Conservation (phyloP, 805 yeast genomes). For the Metschnikowia kunwiensis region DNA sequence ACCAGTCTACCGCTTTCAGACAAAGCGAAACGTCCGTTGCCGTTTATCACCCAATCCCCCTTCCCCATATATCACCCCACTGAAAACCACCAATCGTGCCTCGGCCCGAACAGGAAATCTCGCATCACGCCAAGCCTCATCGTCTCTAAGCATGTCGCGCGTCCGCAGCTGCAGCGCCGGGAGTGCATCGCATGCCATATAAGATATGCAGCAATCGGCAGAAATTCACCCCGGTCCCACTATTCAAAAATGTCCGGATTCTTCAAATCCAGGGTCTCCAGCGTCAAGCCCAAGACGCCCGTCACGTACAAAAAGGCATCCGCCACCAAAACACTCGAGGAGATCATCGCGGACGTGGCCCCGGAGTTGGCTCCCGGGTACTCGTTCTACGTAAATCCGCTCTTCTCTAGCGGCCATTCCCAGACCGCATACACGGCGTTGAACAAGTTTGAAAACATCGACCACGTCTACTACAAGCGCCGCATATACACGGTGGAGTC, state of each 20-base stretch:
- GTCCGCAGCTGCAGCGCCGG: slow-evolving; percentile 1
- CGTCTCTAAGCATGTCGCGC: slow-evolving; percentile 5
- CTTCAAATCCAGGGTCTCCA: slow-evolving; percentile 15
- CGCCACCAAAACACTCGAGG: slow-evolving; percentile 9
- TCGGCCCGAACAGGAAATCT: no score
- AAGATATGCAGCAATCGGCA: background rate
- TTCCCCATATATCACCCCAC: no score
- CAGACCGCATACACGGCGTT: slow-evolving; percentile 50
- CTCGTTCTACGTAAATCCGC: slow-evolving; percentile 44
- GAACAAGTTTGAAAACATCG: slow-evolving; percentile 40
- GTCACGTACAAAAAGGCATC: slow-evolving; percentile 5
- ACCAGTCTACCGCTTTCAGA: no score
- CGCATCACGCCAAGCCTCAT: no score
- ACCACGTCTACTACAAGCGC: slow-evolving; percentile 46
- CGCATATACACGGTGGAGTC: slow-evolving; percentile 34
- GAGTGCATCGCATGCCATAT: background rate
- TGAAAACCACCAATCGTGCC: no score
- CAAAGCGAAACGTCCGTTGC: no score
- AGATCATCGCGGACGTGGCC: slow-evolving; percentile 34
- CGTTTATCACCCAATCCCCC: no score
- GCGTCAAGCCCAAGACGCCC: slow-evolving; percentile 11
- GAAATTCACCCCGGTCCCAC: background rate
- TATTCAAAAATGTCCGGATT: slow-evolving; percentile 12
- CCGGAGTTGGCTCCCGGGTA: slow-evolving; percentile 40
- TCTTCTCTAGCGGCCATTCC: slow-evolving; percentile 45